Percentiles rank a stretch among this genome's conserved stretches.
phyloP scores from a whole-genome alignment of 768 basidiomycete genomes.

The Favolaschia claudopus region DNA sequence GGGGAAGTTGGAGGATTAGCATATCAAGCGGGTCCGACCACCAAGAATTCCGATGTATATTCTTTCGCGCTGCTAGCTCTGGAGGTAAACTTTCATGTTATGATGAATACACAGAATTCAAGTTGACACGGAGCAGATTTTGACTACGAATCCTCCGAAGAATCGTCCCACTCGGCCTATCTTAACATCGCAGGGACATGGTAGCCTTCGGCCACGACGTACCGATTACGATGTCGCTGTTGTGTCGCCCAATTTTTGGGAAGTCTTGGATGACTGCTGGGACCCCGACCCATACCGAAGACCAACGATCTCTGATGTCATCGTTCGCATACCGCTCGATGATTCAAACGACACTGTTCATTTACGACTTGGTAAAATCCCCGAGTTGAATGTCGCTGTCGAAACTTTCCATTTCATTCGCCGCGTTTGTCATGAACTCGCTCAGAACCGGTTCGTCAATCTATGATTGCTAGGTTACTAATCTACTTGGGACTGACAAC shows the following conservation, averaged over 20 bases:
- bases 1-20: neutral
- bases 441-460: constrained; percentile 49
- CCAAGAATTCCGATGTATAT: constrained; percentile 23
- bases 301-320: too few relatives aligned
- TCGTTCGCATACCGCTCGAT: too few relatives aligned
- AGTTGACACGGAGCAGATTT: neutral
- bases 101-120: too few relatives aligned
- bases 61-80: constrained; percentile 22
- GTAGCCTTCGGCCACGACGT: neutral
- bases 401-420: constrained; percentile 53
- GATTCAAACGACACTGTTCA: too few relatives aligned
- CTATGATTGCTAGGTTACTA: neutral
- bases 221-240: too few relatives aligned
- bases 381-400: constrained; percentile 52
- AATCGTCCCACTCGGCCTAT: neutral
- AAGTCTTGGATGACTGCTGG: too few relatives aligned
- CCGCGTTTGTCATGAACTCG: constrained; percentile 52
- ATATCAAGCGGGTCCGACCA: too few relatives aligned
- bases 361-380: too few relatives aligned
- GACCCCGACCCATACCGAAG: too few relatives aligned
- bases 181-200: neutral
- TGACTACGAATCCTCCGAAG: neutral
- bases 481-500: too few relatives aligned
- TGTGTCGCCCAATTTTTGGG: too few relatives aligned
- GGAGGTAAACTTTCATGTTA: too few relatives aligned